Conservation (phyloP, 306 rosid species). For the Quercus wislizeni region DNA sequence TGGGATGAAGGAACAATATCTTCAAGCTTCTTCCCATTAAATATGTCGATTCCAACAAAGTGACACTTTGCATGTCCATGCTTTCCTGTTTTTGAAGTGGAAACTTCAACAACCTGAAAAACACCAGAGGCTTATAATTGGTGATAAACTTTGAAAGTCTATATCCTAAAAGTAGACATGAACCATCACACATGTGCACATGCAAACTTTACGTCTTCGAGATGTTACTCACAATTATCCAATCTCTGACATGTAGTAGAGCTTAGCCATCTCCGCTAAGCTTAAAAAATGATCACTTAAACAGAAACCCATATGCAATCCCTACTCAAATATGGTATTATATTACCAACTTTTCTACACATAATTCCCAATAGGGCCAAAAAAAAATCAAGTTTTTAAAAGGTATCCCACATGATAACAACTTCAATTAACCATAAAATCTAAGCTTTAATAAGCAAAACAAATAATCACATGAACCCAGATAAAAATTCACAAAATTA, state of each 20-base stretch:
- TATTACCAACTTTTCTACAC: background rate
- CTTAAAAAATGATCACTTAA: background rate
- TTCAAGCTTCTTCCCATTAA: conserved; percentile 73
- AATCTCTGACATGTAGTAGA: background rate
- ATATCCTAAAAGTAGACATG: background rate
- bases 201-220: background rate
- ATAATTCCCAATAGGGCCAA: background rate
- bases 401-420: background rate
- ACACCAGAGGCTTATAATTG: background rate
- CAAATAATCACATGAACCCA: background rate
- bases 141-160: background rate
- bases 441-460: too few relatives aligned
- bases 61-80: conserved; percentile 81
- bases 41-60: conserved; percentile 69
- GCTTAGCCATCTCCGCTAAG: background rate
- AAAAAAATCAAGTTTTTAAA: background rate
- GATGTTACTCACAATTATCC: background rate
- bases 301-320: background rate
- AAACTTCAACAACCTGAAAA: conserved; percentile 58
- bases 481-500: background rate
- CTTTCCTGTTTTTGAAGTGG: conserved; percentile 74
- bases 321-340: background rate
- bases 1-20: conserved; percentile 78
- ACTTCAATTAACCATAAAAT: background rate
- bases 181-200: background rate